These are phyloP conservation scores for Kwoniella dejecticola DNA, from an alignment of 768 basidiomycete genomes.

Conservation along the genomic window DNA sequence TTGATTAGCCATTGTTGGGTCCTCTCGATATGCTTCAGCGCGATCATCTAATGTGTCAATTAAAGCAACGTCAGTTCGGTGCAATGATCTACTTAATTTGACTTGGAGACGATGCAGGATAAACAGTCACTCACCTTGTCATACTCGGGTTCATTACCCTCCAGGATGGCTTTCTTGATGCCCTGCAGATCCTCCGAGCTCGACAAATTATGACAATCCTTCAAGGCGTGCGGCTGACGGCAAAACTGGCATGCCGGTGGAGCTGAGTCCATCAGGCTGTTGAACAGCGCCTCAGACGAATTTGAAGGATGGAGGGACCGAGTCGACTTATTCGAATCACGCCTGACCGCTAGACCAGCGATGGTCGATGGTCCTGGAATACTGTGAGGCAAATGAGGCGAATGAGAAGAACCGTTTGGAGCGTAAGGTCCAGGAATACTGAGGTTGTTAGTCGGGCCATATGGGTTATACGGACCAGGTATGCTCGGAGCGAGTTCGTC, in stretches of 20 bases:
- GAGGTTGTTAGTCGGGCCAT: no score
- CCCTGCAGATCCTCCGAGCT: conserved; percentile 5
- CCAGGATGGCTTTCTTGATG: conserved; percentile 11
- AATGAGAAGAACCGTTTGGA: no score
- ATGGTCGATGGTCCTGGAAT: no score
- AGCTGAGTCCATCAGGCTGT: conserved; percentile 1
- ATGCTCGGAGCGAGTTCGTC: no score
- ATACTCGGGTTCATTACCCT: conserved; percentile 5
- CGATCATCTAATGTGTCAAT: neutral
- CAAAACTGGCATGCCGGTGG: conserved; percentile 17
- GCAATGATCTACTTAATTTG: no score
- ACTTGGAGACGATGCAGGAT: no score
- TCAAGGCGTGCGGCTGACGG: conserved; percentile 1
- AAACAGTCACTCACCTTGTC: conserved; percentile 19
- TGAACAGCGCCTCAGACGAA: neutral
- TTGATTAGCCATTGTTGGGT: neutral
- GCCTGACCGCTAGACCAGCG: neutral
- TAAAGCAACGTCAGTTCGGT: neutral
- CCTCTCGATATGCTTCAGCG: neutral
- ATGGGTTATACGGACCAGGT: no score
- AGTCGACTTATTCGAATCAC: neutral
- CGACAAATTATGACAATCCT: conserved; percentile 7
- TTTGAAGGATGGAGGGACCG: neutral
- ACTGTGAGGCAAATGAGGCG: no score
- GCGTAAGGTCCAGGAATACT: no score